phyloP scores from a whole-genome alignment of 257 asterid species.

The Penstemon newberryi region DNA sequence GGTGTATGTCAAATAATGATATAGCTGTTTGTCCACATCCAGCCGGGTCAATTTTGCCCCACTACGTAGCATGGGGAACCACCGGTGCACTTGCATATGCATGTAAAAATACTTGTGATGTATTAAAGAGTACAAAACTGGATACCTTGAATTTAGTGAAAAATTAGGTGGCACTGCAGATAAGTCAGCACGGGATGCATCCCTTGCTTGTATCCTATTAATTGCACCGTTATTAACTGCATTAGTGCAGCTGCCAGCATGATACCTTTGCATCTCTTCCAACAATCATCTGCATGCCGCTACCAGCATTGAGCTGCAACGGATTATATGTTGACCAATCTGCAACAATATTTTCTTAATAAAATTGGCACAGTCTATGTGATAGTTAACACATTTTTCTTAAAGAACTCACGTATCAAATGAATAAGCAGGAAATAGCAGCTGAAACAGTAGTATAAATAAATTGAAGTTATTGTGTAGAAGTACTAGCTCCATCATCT shows the following conservation, averaged over 20 bases:
- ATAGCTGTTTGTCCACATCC: constrained; percentile 7
- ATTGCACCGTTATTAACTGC: constrained; percentile 85
- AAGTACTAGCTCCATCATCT: constrained; percentile 15
- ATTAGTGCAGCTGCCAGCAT: constrained; percentile 90
- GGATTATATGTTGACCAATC: constrained; percentile 41
- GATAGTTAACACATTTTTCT: background rate
- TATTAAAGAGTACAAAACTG: constrained; percentile 19
- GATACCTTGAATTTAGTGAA: constrained; percentile 73
- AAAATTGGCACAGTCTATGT: background rate
- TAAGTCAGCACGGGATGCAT: constrained; percentile 69
- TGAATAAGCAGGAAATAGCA: background rate
- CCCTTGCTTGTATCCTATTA: constrained; percentile 78
- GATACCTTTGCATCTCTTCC: constrained; percentile 99
- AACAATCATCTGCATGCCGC: constrained; percentile 94
- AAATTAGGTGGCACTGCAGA: constrained; percentile 64
- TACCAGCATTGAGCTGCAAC: constrained; percentile 81
- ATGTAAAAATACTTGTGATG: constrained; percentile 13
- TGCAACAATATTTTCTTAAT: constrained; percentile 25
- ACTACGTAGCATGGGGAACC: constrained; percentile 9
- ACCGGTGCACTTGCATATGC: background rate
- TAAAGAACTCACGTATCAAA: constrained; percentile 9
- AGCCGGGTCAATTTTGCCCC: constrained; percentile 5
- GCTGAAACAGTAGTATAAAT: background rate
- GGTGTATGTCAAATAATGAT: background rate
- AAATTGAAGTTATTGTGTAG: background rate